phyloP scores from a whole-genome alignment of 2,329 filamentous ascomycete species.

The Pseudogymnoascus sp. region DNA sequence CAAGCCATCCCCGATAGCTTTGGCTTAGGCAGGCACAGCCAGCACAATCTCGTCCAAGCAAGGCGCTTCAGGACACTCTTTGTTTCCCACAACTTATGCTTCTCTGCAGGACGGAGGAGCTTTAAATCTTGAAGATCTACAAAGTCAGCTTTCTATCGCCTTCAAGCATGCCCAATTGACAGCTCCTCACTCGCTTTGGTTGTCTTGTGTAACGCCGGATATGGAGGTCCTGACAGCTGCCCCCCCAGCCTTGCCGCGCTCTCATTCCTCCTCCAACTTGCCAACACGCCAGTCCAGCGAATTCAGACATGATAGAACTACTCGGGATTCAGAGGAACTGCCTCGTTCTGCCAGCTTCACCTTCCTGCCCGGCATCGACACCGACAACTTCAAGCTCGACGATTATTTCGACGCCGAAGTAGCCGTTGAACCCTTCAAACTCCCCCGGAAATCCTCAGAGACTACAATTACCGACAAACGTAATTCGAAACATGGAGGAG shows the following conservation, averaged over 20 bases:
- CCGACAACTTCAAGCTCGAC: conserved; percentile 22
- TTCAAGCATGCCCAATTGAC: conserved; percentile 1
- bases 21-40: neutral
- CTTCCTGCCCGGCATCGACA: conserved; percentile 37
- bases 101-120: conserved; percentile 5
- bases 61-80: neutral
- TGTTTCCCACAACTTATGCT: neutral
- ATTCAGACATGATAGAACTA: conserved; percentile 19
- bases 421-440: conserved; percentile 39
- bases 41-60: neutral
- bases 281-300: conserved; percentile 24
- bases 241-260: conserved; percentile 25
- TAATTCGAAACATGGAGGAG: neutral
- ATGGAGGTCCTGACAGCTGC: conserved; percentile 2
- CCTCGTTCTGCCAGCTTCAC: conserved; percentile 52
- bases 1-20: neutral
- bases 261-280: conserved; percentile 28
- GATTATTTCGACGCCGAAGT: conserved; percentile 41
- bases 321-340: conserved; percentile 27
- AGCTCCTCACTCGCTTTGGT: neutral
- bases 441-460: conserved; percentile 13
- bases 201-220: neutral
- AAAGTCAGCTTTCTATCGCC: neutral
- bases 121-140: neutral
- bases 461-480: neutral